A percentile compares a stretch with the other conserved stretches of the same genome.
Conservation (phyloP, 768 basidiomycete genomes). For the Sporobolomyces phaffii region DNA sequence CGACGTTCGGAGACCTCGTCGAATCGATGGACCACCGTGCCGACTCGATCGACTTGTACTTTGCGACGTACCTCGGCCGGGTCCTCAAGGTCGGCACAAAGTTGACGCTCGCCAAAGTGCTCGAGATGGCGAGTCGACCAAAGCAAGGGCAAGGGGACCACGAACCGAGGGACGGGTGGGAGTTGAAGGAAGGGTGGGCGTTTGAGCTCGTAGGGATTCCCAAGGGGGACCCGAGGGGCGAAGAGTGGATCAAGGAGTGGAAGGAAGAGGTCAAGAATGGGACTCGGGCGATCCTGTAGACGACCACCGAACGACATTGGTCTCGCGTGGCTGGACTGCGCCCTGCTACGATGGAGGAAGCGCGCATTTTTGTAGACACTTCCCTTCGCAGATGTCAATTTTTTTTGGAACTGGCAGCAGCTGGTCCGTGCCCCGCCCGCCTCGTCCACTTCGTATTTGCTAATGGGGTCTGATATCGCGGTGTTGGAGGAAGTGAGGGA, state of each 20-base stretch:
- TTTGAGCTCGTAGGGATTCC: constrained; percentile 72
- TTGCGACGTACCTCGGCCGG: constrained; percentile 66
- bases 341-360: no score
- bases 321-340: no score
- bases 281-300: constrained; percentile 23
- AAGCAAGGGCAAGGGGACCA: constrained; percentile 50
- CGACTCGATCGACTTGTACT: constrained; percentile 63
- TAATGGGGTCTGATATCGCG: no score
- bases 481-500: no score
- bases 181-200: constrained; percentile 68
- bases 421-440: no score
- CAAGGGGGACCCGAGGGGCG: constrained; percentile 57
- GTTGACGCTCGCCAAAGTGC: constrained; percentile 75
- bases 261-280: constrained; percentile 51
- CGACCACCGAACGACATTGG: no score
- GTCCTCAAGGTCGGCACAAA: constrained; percentile 87
- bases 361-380: no score
- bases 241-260: constrained; percentile 80
- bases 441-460: no score
- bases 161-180: constrained; percentile 67
- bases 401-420: no score
- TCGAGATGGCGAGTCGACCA: constrained; percentile 53
- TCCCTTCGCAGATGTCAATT: no score
- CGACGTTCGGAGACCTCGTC: constrained; percentile 72
- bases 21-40: constrained; percentile 64